A percentile compares a stretch with the other conserved stretches of the same genome.
Conservation (phyloP, 2,329 filamentous ascomycete species). For the Fusarium metavorans region DNA sequence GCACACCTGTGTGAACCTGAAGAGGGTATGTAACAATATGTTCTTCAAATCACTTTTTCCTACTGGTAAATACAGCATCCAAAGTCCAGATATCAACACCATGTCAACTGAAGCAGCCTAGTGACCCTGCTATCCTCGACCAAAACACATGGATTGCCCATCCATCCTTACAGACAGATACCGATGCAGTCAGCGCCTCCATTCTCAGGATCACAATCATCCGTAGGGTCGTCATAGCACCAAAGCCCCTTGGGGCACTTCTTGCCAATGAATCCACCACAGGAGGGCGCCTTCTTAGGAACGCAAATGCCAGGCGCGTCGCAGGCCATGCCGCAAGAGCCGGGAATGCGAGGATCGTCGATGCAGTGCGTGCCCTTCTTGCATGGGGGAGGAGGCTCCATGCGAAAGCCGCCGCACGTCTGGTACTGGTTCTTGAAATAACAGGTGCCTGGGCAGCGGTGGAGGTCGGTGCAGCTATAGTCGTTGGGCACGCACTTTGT, state of each 20-base stretch:
- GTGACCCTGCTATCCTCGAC: neutral
- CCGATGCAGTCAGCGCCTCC: constrained; percentile 49
- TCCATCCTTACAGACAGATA: constrained; percentile 44
- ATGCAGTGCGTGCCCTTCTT: constrained; percentile 42
- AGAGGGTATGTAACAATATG: neutral
- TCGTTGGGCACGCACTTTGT: constrained; percentile 42
- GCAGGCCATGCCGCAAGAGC: constrained; percentile 50
- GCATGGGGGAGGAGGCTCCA: constrained; percentile 42
- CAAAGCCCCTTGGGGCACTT: constrained; percentile 44
- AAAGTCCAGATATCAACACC: neutral
- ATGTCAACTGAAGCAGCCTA: neutral
- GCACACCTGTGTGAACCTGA: neutral
- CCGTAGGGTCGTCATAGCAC: constrained; percentile 47
- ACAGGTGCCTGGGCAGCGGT: constrained; percentile 47
- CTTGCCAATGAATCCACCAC: constrained; percentile 43
- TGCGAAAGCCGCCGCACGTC: constrained; percentile 48
- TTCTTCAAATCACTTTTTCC: neutral
- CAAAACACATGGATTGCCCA: neutral
- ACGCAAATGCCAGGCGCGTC: constrained; percentile 51
- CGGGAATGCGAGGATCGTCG: constrained; percentile 49
- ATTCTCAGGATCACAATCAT: constrained; percentile 44
- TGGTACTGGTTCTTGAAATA: constrained; percentile 47
- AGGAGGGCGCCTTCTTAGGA: constrained; percentile 32
- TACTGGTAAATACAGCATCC: neutral
- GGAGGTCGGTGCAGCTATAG: constrained; percentile 40